Evolutionary conservation across 805 yeast species (phyloP).

Genomic region (Suhomyces sp.): DNA sequence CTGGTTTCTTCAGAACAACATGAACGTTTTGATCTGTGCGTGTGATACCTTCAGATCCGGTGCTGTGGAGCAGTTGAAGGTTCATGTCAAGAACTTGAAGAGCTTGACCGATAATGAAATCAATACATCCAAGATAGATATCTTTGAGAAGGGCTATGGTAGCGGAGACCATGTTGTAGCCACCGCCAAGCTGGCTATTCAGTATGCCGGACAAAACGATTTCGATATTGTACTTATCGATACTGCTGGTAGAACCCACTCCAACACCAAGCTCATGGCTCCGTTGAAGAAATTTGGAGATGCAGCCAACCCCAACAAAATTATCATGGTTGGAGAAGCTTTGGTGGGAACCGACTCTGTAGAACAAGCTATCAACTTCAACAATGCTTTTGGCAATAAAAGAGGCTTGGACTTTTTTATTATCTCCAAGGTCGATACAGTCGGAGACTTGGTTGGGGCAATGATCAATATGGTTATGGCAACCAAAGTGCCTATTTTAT

Average conservation of each 20-base stretch:
- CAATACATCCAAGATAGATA: conserved; percentile 52
- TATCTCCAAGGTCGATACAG: conserved; percentile 94
- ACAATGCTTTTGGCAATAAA: conserved; percentile 84
- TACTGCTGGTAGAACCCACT: conserved; percentile 97
- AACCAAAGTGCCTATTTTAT: conserved; percentile 90
- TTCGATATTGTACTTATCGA: conserved; percentile 90
- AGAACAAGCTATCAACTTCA: conserved; percentile 89
- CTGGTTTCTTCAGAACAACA: conserved; percentile 89
- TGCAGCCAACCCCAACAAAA: conserved; percentile 92
- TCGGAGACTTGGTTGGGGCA: conserved; percentile 93
- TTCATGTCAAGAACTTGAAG: conserved; percentile 82
- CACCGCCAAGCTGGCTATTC: conserved; percentile 88
- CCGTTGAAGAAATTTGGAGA: conserved; percentile 93
- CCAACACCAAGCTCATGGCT: conserved; percentile 92
- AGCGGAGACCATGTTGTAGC: conserved; percentile 92
- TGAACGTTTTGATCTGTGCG: conserved; percentile 86
- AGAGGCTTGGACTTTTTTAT: conserved; percentile 85
- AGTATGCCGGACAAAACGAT: conserved; percentile 62
- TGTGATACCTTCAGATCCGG: conserved; percentile 98
- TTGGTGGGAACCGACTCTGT: conserved; percentile 97
- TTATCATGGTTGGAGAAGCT: conserved; percentile 98
- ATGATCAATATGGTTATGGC: conserved; percentile 98
- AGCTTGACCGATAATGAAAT: conserved; percentile 54
- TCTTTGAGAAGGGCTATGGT: conserved; percentile 94
- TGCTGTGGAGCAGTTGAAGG: conserved; percentile 95